These are phyloP conservation scores for Aspergillus bombycis DNA, from an alignment of 2,329 filamentous ascomycete species.

Conservation along the genomic window DNA sequence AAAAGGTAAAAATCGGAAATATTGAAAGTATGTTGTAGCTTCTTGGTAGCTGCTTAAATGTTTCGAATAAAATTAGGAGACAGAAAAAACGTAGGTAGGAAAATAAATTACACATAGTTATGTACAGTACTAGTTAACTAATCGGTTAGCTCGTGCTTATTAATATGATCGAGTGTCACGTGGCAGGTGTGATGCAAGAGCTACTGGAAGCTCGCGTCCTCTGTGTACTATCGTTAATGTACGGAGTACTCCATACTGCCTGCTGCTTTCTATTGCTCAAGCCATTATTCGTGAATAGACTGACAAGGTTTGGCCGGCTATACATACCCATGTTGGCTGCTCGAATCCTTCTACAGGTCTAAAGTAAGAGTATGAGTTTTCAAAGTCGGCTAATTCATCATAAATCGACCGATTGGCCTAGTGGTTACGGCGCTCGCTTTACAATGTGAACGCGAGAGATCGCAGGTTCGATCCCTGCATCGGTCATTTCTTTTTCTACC, in stretches of 20 bases:
- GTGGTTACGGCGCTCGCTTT: neutral
- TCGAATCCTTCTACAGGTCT: no score
- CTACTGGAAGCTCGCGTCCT: no score
- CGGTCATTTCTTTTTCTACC: neutral
- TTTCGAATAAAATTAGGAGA: no score
- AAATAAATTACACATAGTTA: no score
- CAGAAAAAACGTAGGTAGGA: no score
- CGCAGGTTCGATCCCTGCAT: neutral
- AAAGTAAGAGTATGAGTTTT: no score
- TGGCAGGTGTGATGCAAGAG: no score
- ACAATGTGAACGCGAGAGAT: neutral
- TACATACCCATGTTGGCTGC: no score
- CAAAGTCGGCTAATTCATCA: neutral
- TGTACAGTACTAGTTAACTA: no score
- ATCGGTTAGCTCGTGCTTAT: no score
- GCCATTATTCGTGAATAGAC: neutral
- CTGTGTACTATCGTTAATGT: no score
- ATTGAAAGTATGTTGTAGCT: neutral
- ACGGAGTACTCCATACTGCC: neutral
- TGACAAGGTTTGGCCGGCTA: neutral
- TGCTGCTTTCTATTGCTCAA: neutral
- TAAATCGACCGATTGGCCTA: neutral
- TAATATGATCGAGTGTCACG: fast-evolving
- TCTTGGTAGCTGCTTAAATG: no score
- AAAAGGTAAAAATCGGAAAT: neutral